Conservation (phyloP, 2,329 filamentous ascomycete species). For the Cylindrodendrum hubeiense region DNA sequence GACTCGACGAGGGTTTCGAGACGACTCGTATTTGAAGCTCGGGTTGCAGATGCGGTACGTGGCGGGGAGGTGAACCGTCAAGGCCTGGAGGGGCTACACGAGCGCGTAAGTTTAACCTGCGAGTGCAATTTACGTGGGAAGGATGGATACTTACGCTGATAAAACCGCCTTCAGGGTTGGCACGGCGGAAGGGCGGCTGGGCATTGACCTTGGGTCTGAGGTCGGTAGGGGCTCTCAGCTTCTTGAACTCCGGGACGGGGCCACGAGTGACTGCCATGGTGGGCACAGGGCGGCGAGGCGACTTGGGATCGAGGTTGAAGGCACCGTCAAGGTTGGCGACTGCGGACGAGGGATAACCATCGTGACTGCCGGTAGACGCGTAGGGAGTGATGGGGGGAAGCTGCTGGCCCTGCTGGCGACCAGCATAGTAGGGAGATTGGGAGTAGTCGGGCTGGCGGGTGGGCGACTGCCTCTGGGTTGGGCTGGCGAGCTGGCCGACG, state of each 20-base stretch:
- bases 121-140: background rate
- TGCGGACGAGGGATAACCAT: slow-evolving; percentile 79
- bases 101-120: slow-evolving; percentile 26
- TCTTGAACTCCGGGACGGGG: slow-evolving; percentile 89
- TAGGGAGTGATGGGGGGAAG: slow-evolving; percentile 81
- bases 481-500: slow-evolving; percentile 66
- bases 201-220: slow-evolving; percentile 85
- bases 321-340: slow-evolving; percentile 79
- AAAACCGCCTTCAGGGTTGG: slow-evolving; percentile 96
- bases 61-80: slow-evolving; percentile 91
- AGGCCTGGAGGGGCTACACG: slow-evolving; percentile 87
- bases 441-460: slow-evolving; percentile 74
- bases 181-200: slow-evolving; percentile 91
- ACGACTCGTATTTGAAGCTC: slow-evolving; percentile 98
- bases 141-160: slow-evolving; percentile 79
- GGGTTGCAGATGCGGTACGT: slow-evolving; percentile 99
- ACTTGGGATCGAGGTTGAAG: slow-evolving; percentile 68
- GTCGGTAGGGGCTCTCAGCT: slow-evolving; percentile 78
- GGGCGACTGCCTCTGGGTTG: slow-evolving; percentile 81
- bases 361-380: slow-evolving; percentile 67
- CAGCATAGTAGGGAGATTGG: slow-evolving; percentile 69
- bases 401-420: slow-evolving; percentile 66
- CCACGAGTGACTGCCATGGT: slow-evolving; percentile 66
- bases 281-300: slow-evolving; percentile 66
- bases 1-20: slow-evolving; percentile 93